These are phyloP conservation scores for Termitomyces bulborhizus DNA, from an alignment of 768 basidiomycete genomes.

Conservation along the genomic window DNA sequence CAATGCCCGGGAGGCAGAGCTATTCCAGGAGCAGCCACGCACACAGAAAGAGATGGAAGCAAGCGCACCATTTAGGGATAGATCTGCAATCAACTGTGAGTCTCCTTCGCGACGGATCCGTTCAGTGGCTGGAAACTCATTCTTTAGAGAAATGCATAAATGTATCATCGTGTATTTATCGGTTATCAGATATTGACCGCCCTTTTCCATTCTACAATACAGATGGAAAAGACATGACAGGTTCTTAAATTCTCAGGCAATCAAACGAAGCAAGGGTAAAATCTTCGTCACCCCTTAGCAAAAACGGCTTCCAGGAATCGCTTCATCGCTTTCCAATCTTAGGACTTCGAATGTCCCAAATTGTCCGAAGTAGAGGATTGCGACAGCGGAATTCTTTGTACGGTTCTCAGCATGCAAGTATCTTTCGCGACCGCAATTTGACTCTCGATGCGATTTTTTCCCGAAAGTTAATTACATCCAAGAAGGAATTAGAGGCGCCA, in stretches of 20 bases:
- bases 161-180: too few species aligned
- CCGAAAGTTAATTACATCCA: neutral
- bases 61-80: slow-evolving; percentile 7
- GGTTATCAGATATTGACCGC: too few species aligned
- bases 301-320: neutral
- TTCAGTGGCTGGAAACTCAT: too few species aligned
- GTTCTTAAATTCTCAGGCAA: neutral
- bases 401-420: neutral
- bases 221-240: too few species aligned
- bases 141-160: too few species aligned
- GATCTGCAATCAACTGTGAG: neutral
- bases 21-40: slow-evolving; percentile 10
- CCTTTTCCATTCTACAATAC: too few species aligned
- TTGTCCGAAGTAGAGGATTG: neutral
- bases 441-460: neutral
- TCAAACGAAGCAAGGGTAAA: neutral
- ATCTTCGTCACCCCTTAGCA: neutral
- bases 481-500: neutral
- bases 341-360: neutral
- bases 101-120: too few species aligned
- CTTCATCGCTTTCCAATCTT: neutral
- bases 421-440: neutral
- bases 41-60: slow-evolving; percentile 6
- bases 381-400: neutral
- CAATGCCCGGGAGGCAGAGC: slow-evolving; percentile 6